phyloP scores from a whole-genome alignment of 768 basidiomycete species.

The Lactarius sp. region DNA sequence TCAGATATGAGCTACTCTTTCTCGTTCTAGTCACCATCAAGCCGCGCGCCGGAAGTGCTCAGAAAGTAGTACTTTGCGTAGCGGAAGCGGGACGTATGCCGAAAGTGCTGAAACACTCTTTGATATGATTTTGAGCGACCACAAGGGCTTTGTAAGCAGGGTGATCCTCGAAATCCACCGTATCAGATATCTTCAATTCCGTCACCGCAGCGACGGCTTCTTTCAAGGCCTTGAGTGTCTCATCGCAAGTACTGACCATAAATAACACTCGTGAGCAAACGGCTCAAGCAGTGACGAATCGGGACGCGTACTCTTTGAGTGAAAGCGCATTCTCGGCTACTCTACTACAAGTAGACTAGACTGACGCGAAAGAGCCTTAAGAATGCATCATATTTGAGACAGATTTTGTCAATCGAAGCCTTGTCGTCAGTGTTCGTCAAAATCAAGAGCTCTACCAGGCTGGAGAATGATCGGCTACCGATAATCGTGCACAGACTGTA shows the following conservation, averaged over 20 bases:
- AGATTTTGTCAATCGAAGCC: background rate
- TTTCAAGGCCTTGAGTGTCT: slow-evolving; percentile 3
- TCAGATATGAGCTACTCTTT: background rate
- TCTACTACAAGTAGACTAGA: background rate
- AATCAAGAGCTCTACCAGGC: slow-evolving; percentile 10
- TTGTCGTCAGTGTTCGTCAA: slow-evolving; percentile 3
- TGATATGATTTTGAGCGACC: background rate
- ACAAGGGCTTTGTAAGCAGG: background rate
- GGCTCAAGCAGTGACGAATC: background rate
- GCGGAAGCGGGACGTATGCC: background rate
- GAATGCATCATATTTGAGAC: slow-evolving; percentile 13
- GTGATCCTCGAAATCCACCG: slow-evolving; percentile 10
- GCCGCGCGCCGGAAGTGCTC: background rate
- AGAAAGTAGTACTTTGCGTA: background rate
- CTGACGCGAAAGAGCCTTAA: background rate
- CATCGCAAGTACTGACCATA: slow-evolving; percentile 12
- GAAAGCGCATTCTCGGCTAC: background rate
- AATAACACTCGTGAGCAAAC: background rate
- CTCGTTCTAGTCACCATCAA: background rate
- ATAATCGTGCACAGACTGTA: background rate
- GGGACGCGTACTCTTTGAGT: slow-evolving; percentile 16
- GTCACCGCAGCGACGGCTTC: slow-evolving; percentile 9
- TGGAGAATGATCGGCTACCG: background rate
- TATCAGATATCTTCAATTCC: slow-evolving; percentile 12
- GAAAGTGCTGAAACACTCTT: slow-evolving; percentile 6